These are phyloP conservation scores for Myxozyma neglecta DNA, from an alignment of 805 yeast species.

Conservation along the genomic window DNA sequence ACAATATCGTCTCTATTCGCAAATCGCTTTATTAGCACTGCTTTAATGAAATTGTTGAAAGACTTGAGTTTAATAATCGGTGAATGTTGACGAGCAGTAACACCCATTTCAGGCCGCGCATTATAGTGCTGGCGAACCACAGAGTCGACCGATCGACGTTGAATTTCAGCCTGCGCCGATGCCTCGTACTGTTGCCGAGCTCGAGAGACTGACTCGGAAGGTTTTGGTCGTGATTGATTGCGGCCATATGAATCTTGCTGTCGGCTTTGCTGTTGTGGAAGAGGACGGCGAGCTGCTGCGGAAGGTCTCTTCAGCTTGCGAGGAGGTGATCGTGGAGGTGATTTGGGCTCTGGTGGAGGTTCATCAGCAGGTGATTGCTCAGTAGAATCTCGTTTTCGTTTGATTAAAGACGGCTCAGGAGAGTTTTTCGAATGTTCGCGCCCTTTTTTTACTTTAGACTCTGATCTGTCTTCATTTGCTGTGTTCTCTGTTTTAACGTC, in stretches of 20 bases:
- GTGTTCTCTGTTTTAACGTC: not conserved
- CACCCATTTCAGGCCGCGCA: slow-evolving; percentile 68
- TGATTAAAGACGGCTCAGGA: not conserved
- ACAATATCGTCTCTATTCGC: slow-evolving; percentile 57
- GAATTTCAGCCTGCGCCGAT: slow-evolving; percentile 1
- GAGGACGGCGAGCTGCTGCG: slow-evolving; percentile 1
- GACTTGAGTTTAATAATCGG: slow-evolving; percentile 83
- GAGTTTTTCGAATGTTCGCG: not conserved
- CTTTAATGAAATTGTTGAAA: slow-evolving; percentile 90
- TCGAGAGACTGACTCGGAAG: not conserved
- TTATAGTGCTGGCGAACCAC: slow-evolving; percentile 84
- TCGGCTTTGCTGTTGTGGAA: not conserved
- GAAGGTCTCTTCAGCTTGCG: slow-evolving; percentile 32
- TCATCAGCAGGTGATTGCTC: not conserved
- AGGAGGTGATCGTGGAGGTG: slow-evolving; percentile 31
- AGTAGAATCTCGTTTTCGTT: not conserved
- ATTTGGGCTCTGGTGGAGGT: slow-evolving; percentile 22
- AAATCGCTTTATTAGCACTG: slow-evolving; percentile 73
- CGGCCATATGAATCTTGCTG: not conserved
- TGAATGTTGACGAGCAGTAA: slow-evolving; percentile 64
- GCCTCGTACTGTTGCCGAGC: not conserved
- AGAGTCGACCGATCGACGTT: slow-evolving; percentile 47
- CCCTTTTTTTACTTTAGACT: no score
- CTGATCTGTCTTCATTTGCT: not conserved
- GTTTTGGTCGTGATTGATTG: not conserved